Evolutionary conservation across 495 filamentous ascomycete genomes (phyloP).

Genomic region (Daldinia childiae): DNA sequence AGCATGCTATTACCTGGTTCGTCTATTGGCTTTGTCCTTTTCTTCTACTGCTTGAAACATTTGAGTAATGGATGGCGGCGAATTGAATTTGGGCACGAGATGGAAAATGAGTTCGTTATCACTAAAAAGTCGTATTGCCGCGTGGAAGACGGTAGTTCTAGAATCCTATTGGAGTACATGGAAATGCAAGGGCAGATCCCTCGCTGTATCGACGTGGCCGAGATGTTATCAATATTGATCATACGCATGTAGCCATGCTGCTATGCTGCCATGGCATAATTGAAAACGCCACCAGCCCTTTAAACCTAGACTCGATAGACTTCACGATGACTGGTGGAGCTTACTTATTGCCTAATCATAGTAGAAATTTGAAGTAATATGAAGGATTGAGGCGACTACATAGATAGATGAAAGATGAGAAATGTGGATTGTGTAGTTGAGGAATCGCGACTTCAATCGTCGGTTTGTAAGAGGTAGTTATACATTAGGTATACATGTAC

Average conservation of each 20-base stretch:
- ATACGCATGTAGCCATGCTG: neutral
- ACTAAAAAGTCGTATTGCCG: neutral
- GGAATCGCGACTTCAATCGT: slow-evolving; percentile 26
- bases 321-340: neutral
- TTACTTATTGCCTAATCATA: neutral
- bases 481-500: neutral
- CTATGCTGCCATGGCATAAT: neutral
- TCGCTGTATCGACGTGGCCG: slow-evolving; percentile 28
- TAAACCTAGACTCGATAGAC: neutral
- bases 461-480: too few relatives aligned
- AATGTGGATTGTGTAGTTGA: slow-evolving; percentile 17
- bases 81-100: slow-evolving; percentile 16
- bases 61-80: slow-evolving; percentile 14
- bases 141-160: neutral
- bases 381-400: neutral
- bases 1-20: neutral
- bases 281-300: neutral
- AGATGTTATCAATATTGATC: neutral
- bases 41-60: slow-evolving; percentile 1
- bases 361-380: neutral
- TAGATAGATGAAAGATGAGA: neutral
- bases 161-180: neutral
- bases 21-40: slow-evolving; percentile 2
- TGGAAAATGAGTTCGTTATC: neutral
- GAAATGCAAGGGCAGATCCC: slow-evolving; percentile 15